Conservation (phyloP, 2,329 filamentous ascomycete species). For the Sporothrix pallida region DNA sequence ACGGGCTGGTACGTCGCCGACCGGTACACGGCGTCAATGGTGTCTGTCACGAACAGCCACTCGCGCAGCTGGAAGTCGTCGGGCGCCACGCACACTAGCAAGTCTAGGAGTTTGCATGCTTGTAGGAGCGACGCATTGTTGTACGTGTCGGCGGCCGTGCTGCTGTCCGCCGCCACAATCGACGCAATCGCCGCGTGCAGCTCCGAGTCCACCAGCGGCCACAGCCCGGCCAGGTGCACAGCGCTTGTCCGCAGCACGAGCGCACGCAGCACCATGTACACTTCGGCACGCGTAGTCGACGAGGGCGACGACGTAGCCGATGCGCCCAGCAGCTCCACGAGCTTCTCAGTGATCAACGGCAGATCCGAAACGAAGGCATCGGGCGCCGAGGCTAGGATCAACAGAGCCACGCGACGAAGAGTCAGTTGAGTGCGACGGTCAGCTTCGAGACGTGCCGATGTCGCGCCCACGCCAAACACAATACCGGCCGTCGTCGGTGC, state of each 20-base stretch:
- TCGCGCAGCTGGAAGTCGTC: constrained; percentile 98
- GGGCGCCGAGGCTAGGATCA: constrained; percentile 76
- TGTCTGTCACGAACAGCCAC: constrained; percentile 97
- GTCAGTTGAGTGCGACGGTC: constrained; percentile 92
- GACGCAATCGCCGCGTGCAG: constrained; percentile 80
- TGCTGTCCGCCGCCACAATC: constrained; percentile 70
- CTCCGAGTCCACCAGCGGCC: constrained; percentile 89
- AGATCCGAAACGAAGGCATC: constrained; percentile 84
- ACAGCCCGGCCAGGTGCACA: constrained; percentile 80
- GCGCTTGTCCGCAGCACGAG: constrained; percentile 79
- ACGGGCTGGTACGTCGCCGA: constrained; percentile 70
- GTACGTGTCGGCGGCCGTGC: constrained; percentile 70
- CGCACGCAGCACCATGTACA: constrained; percentile 86
- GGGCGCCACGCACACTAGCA: constrained; percentile 82
- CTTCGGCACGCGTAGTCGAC: constrained; percentile 83
- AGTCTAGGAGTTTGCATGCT: constrained; percentile 90
- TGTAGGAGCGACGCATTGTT: constrained; percentile 80
- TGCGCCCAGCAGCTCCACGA: constrained; percentile 84
- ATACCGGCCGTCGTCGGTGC: constrained; percentile 94
- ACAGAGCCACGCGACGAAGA: constrained; percentile 77
- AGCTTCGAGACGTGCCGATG: constrained; percentile 90
- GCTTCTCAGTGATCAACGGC: constrained; percentile 74
- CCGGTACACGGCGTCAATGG: constrained; percentile 92
- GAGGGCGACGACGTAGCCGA: constrained; percentile 90
- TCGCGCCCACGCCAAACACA: constrained; percentile 97